phyloP scores from a whole-genome alignment of 2,329 filamentous ascomycete species.

The Trichophyton benhamiae region DNA sequence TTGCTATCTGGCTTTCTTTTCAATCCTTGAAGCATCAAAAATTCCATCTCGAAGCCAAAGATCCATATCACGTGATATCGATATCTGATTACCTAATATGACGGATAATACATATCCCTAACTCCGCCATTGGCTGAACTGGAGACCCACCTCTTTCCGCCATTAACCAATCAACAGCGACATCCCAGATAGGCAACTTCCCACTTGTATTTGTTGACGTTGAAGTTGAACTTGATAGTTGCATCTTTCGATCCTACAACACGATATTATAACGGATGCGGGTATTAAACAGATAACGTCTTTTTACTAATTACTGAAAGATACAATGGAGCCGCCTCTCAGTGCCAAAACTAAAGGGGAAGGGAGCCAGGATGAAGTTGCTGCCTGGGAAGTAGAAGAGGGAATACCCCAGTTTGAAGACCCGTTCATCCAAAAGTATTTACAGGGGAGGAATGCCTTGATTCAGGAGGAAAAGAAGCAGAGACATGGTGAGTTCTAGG shows the following conservation, averaged over 20 bases:
- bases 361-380: not conserved
- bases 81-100: not conserved
- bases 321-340: not conserved
- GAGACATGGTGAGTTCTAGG: constrained; percentile 51
- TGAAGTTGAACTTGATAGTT: no score
- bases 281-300: no score
- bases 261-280: no score
- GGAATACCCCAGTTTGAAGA: constrained; percentile 45
- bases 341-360: not conserved
- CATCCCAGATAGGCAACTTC: no score
- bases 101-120: not conserved
- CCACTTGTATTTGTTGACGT: no score
- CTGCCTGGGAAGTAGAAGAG: constrained; percentile 28
- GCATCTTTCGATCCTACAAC: no score
- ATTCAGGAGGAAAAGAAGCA: constrained; percentile 70
- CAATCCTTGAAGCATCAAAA: not conserved
- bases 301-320: no score
- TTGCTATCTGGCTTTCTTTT: not conserved
- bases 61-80: not conserved
- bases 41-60: not conserved
- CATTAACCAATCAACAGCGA: no score
- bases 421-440: constrained; percentile 70
- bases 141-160: no score
- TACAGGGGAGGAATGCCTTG: constrained; percentile 61
- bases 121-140: not conserved